phyloP scores from a whole-genome alignment of 164 flowering plant species.

The Warburgia ugandensis region DNA sequence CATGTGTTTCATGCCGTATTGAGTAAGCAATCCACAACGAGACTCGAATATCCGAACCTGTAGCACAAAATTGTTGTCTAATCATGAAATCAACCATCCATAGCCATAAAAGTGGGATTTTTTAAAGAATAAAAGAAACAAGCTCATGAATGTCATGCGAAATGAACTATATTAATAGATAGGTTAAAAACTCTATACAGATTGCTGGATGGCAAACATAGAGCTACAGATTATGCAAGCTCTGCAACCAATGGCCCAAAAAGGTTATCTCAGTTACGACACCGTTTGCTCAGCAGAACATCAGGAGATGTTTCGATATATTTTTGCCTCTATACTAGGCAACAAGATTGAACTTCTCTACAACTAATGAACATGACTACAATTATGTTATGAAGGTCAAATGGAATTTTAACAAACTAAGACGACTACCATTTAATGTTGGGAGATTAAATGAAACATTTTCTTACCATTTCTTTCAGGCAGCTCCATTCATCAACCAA shows the following conservation, averaged over 20 bases:
- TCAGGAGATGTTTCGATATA: not conserved
- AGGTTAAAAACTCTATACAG: not conserved
- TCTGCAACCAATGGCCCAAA: not conserved
- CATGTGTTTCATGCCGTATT: constrained; percentile 96
- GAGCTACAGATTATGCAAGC: not conserved
- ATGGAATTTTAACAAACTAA: too few species aligned
- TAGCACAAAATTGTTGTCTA: not conserved
- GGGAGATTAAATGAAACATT: not conserved
- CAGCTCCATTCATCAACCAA: constrained; percentile 87
- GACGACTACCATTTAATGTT: too few species aligned
- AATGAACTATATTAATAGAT: not conserved
- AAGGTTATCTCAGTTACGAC: not conserved
- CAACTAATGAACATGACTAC: not conserved
- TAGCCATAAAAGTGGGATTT: too few species aligned
- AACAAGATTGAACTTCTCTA: not conserved
- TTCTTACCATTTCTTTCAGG: constrained; percentile 61
- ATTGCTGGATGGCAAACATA: not conserved
- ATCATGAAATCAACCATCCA: not conserved
- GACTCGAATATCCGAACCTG: constrained; percentile 67
- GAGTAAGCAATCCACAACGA: constrained; percentile 70
- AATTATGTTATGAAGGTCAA: too few species aligned
- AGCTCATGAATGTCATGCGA: not conserved
- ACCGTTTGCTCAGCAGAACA: not conserved
- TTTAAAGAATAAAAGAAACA: not conserved
- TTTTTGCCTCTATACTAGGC: not conserved